Percentiles rank a stretch among this genome's conserved stretches.
These are phyloP conservation scores for Kuraishia hungarica DNA, from an alignment of 805 yeast genomes.

Conservation along the genomic window DNA sequence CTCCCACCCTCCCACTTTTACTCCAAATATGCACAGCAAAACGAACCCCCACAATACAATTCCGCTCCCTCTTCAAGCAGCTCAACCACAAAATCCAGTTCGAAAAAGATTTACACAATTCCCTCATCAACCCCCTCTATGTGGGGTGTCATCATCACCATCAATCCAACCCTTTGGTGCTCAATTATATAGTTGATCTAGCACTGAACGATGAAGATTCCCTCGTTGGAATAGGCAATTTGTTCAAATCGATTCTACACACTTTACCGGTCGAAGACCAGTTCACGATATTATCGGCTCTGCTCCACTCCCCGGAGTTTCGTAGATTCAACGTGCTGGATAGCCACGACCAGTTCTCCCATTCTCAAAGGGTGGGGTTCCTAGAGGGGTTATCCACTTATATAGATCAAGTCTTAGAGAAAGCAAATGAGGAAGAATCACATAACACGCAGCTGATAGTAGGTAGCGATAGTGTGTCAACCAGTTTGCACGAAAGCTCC, in stretches of 20 bases:
- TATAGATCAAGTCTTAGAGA: background rate
- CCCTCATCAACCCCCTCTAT: background rate
- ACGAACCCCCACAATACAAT: background rate
- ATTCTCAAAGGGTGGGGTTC: background rate
- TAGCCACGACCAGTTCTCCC: background rate
- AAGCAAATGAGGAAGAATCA: background rate
- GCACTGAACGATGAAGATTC: background rate
- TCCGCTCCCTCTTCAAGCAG: slow-evolving; percentile 2
- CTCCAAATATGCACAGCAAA: background rate
- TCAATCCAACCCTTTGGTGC: background rate
- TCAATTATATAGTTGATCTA: background rate
- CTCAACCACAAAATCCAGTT: background rate
- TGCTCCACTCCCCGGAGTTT: background rate
- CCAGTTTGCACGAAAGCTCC: too few relatives aligned
- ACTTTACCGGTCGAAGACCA: background rate
- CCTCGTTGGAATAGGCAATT: background rate
- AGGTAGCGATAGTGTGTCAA: too few relatives aligned
- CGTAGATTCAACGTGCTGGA: background rate
- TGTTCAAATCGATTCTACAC: background rate
- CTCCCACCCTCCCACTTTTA: background rate
- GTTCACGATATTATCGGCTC: background rate
- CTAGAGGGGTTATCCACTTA: background rate
- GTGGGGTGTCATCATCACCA: background rate
- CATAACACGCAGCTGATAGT: too few relatives aligned
- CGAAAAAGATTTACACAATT: background rate